A percentile compares a stretch with the other conserved stretches of the same genome.
Conservation (phyloP, 768 basidiomycete species). For the Russula vinacea region DNA sequence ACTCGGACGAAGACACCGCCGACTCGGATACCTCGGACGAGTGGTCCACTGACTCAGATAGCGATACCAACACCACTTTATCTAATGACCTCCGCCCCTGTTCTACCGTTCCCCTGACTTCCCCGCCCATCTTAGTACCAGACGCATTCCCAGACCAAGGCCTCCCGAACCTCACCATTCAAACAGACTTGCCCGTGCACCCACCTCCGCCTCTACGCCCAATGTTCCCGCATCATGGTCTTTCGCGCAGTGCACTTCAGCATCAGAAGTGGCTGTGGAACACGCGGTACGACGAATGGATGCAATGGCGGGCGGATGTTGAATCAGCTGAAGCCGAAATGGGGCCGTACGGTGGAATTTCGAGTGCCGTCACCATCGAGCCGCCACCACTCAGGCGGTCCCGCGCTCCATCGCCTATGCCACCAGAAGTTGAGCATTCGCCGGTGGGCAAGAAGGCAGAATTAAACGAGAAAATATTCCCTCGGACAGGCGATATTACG, state of each 20-base stretch:
- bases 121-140: conserved; percentile 20
- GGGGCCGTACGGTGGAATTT: conserved; percentile 32
- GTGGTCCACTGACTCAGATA: conserved; percentile 30
- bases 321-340: conserved; percentile 24
- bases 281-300: conserved; percentile 52
- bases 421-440: conserved; percentile 5
- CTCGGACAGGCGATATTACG: conserved; percentile 61
- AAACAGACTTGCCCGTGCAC: conserved; percentile 11
- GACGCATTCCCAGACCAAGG: conserved; percentile 21
- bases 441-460: conserved; percentile 20
- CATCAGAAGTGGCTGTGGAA: conserved; percentile 65
- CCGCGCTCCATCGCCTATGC: conserved; percentile 11
- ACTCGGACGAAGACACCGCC: conserved; percentile 24
- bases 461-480: conserved; percentile 41
- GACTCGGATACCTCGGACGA: conserved; percentile 30
- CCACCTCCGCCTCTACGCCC: conserved; percentile 5
- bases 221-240: conserved; percentile 48
- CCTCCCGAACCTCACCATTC: background rate
- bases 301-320: conserved; percentile 36
- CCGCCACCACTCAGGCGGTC: conserved; percentile 18
- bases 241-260: conserved; percentile 57
- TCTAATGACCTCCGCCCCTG: conserved; percentile 14
- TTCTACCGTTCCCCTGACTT: conserved; percentile 5
- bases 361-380: conserved; percentile 4
- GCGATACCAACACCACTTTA: conserved; percentile 20